Conservation (phyloP, 805 yeast species). For the Candida nonsorbophila region DNA sequence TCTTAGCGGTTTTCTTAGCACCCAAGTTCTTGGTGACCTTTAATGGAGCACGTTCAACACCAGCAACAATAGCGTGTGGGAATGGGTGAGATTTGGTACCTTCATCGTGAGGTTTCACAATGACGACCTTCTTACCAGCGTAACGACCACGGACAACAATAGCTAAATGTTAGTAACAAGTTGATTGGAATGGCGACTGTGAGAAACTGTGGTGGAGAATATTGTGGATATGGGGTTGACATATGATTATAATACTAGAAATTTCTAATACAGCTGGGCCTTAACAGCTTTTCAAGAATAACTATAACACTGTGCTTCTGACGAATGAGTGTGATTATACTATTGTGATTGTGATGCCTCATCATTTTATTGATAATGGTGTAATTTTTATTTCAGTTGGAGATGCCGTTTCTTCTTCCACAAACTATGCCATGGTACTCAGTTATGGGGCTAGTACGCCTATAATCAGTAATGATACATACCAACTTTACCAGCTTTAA, state of each 20-base stretch:
- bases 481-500: constrained; percentile 99
- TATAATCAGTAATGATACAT: constrained; percentile 41
- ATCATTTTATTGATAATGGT: too few relatives aligned
- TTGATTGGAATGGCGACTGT: neutral
- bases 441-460: neutral
- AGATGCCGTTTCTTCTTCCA: neutral
- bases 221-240: neutral
- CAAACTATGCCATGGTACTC: neutral
- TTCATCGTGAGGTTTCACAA: constrained; percentile 96
- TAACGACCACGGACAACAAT: constrained; percentile 99
- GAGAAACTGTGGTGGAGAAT: neutral
- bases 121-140: constrained; percentile 99
- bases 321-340: too few relatives aligned
- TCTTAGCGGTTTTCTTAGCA: constrained; percentile 93
- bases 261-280: too few relatives aligned
- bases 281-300: too few relatives aligned
- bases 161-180: constrained; percentile 52
- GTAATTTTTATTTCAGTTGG: too few relatives aligned
- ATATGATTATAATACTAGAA: neutral
- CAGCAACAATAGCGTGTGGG: constrained; percentile 99
- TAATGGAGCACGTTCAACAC: constrained; percentile 97
- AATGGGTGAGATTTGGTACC: constrained; percentile 98
- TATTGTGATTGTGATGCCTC: too few relatives aligned
- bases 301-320: too few relatives aligned
- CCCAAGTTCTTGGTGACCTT: constrained; percentile 94